Evolutionary conservation across 192 early-diverging fungal genomes (phyloP).

Genomic region (Linnemannia exigua): DNA sequence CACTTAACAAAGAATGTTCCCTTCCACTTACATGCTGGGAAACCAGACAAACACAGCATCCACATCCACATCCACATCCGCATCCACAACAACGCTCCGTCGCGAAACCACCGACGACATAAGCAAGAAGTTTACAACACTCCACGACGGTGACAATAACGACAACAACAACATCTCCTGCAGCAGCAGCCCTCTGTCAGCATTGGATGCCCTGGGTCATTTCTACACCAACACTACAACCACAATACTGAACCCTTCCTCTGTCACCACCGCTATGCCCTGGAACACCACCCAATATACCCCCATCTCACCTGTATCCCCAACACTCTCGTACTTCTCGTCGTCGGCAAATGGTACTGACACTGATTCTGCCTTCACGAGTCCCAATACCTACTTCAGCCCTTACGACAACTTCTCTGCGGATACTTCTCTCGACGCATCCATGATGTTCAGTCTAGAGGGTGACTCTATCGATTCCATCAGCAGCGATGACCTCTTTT

Average conservation of each 20-base stretch:
- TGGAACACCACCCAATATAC: background rate
- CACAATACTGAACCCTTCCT: background rate
- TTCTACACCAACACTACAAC: background rate
- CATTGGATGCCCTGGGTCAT: background rate
- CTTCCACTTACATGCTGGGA: constrained; percentile 8
- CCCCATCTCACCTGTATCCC: constrained; percentile 13
- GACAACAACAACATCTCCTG: background rate
- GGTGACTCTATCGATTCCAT: too few species aligned
- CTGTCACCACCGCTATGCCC: background rate
- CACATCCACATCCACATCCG: too few species aligned
- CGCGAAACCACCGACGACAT: constrained; percentile 35
- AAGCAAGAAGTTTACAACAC: constrained; percentile 31
- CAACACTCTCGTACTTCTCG: constrained; percentile 15
- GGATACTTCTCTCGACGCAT: background rate
- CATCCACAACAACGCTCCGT: background rate
- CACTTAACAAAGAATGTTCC: constrained; percentile 1
- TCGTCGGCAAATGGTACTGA: background rate
- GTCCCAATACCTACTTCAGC: constrained; percentile 5
- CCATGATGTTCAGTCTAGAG: constrained; percentile 15
- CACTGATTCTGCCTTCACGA: constrained; percentile 12
- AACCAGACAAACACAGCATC: background rate
- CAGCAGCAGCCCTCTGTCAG: background rate
- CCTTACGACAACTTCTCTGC: background rate
- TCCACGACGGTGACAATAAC: constrained; percentile 22
- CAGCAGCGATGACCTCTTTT: background rate